Evolutionary conservation across 805 yeast genomes (phyloP), one percentile per base, ranked within the genome.

Genomic region (Kuraishia molischiana): DNA sequence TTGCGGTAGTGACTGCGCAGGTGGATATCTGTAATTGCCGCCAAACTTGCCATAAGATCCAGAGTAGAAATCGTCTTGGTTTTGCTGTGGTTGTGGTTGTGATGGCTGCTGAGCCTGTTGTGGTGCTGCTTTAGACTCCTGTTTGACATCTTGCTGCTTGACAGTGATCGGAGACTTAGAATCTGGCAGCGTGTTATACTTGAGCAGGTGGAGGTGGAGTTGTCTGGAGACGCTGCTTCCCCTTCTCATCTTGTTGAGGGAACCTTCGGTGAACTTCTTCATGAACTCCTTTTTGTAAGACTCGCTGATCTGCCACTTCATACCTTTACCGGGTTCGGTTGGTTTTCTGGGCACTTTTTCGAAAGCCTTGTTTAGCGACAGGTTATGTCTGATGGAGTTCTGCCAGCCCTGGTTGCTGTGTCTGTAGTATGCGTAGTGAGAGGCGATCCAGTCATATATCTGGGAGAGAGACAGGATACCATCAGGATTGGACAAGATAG

Each of bases 341-440:
- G 95, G 89, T 54, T 84, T 75, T 52, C 99, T 72, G 30, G 97
- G 96, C 18, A 90, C 97, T 61, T 92, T 92, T 52, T 90, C 97
- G 62, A 92, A 92, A 13, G 98, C 97, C 64, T 90, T 92, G 61
- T 92, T 92, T 42, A 92, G 67, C 2, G 97, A 87, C 39, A 92
- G 64, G 56, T 92, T 92, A 60, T 92, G 98, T 49, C 98, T 78
- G 48, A 92, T 90, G 5, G 96, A 87, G 62, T 92, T 92, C 62
- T 92, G 98, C 98, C 98, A 92, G 28, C 98, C 98, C 6, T 95
- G 81, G 58, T 85, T 89, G 19, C 92, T 79, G 59, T 77, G 83
- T 51, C 95, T 75, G 58, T 92, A 92, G 58, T 84, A 92, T 29
- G 97, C 89, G 59, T 87, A 92, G 53, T 82, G 89, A 22, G 75